phyloP scores from a whole-genome alignment of 1,284 basidiomycete species.

The Caloboletus firmus region DNA sequence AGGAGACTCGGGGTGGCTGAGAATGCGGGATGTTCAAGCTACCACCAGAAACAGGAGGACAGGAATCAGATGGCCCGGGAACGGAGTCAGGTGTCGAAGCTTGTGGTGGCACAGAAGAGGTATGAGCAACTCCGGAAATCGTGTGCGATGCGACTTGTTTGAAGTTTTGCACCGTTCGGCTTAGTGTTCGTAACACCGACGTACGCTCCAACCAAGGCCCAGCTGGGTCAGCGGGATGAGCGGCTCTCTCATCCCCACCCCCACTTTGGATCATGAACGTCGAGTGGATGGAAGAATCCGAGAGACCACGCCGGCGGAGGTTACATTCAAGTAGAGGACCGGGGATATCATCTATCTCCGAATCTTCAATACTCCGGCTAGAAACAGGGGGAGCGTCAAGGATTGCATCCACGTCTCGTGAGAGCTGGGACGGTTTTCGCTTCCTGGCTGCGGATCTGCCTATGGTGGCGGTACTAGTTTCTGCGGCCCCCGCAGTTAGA shows the following conservation, averaged over 20 bases:
- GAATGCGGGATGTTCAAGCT: constrained; percentile 4
- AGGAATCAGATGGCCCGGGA: neutral
- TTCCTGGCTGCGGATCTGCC: constrained; percentile 24
- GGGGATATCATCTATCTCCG: constrained; percentile 39
- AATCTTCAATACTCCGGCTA: constrained; percentile 26
- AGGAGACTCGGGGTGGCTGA: constrained; percentile 23
- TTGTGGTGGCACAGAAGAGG: constrained; percentile 2
- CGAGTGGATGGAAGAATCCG: constrained; percentile 88
- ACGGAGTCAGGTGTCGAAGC: neutral
- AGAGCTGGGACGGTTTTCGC: constrained; percentile 43
- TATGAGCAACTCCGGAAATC: constrained; percentile 26
- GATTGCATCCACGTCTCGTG: constrained; percentile 74
- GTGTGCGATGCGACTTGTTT: constrained; percentile 37
- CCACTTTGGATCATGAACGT: constrained; percentile 63
- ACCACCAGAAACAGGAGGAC: neutral
- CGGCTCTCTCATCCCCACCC: constrained; percentile 15
- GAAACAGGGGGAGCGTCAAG: constrained; percentile 55
- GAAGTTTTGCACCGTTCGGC: constrained; percentile 36
- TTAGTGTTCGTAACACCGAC: constrained; percentile 36
- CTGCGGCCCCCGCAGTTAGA: constrained; percentile 23
- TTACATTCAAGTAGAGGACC: constrained; percentile 62
- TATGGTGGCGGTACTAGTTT: constrained; percentile 20
- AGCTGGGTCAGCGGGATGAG: constrained; percentile 1
- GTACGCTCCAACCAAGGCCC: constrained; percentile 20
- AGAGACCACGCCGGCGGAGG: constrained; percentile 76